Evolutionary conservation across 2,329 filamentous ascomycete species (phyloP).

Genomic region (Thermoascus crustaceus): DNA sequence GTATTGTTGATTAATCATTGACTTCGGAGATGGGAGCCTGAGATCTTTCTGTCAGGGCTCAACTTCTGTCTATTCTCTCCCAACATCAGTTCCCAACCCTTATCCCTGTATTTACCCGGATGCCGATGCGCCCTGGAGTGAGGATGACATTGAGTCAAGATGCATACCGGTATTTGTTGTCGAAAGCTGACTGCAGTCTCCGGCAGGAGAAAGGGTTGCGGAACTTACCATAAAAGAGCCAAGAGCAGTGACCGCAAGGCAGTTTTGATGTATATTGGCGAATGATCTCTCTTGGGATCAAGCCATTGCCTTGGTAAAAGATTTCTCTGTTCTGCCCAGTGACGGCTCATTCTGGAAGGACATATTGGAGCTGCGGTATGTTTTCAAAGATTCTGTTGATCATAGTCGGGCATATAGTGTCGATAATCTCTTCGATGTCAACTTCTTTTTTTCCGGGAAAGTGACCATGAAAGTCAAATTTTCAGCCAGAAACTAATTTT

Average conservation of each 20-base stretch:
- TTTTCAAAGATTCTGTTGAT: conserved; percentile 20
- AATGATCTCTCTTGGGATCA: conserved; percentile 21
- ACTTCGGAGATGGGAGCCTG: background rate
- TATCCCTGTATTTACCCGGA: conserved; percentile 23
- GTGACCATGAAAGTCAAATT: conserved; percentile 36
- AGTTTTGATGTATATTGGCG: conserved; percentile 19
- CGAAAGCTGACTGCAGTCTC: no score
- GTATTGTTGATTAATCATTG: no score
- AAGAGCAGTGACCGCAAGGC: conserved; percentile 19
- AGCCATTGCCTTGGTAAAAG: conserved; percentile 17
- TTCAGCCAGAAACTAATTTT: conserved; percentile 16
- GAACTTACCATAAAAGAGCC: conserved; percentile 22
- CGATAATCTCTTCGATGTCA: conserved; percentile 28
- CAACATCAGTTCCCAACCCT: conserved; percentile 5
- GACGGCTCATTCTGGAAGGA: conserved; percentile 23
- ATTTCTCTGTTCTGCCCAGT: conserved; percentile 18
- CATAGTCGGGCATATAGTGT: conserved; percentile 29
- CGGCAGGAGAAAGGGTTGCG: no score
- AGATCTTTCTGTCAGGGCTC: background rate
- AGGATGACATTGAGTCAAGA: conserved; percentile 43
- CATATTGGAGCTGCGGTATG: conserved; percentile 22
- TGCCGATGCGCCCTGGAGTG: conserved; percentile 39
- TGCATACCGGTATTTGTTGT: no score
- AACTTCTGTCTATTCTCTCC: conserved; percentile 3
- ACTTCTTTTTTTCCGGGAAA: conserved; percentile 30